Conservation (phyloP, 2,329 filamentous ascomycete species). For the Cephalotrichum gorgonifer region DNA sequence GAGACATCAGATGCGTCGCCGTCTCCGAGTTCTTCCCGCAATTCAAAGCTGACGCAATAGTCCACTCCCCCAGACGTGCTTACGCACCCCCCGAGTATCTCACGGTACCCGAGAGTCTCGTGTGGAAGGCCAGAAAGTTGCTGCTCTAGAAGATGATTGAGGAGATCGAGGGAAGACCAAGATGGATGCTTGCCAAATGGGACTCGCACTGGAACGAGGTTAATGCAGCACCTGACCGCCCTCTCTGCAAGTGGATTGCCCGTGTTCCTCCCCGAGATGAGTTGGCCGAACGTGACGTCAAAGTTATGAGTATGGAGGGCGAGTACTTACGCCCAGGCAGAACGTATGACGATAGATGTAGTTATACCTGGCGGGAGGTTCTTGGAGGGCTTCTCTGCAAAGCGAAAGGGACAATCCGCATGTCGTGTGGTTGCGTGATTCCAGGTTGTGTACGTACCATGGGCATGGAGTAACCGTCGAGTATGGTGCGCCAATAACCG, state of each 20-base stretch:
- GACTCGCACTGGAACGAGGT: background rate
- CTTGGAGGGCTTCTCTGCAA: conserved; percentile 53
- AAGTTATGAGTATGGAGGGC: too few relatives aligned
- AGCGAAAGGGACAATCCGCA: conserved; percentile 17
- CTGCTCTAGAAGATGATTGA: background rate
- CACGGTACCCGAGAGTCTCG: background rate
- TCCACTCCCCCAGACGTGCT: background rate
- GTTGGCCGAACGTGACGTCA: too few relatives aligned
- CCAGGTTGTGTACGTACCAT: background rate
- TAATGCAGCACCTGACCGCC: background rate
- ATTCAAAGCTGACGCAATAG: background rate
- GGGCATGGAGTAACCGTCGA: background rate
- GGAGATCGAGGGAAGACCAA: background rate
- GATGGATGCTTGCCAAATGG: background rate
- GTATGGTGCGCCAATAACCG: background rate
- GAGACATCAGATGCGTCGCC: background rate
- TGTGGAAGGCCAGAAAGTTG: background rate
- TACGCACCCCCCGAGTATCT: background rate
- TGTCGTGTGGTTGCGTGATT: background rate
- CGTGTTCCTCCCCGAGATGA: too few relatives aligned
- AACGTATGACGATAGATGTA: too few relatives aligned
- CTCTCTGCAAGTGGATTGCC: background rate
- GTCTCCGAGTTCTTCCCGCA: background rate
- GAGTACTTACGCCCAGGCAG: too few relatives aligned
- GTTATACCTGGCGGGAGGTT: conserved; percentile 35